These are phyloP conservation scores for Alnus glutinosa DNA, from an alignment of 306 rosid genomes.

Conservation along the genomic window DNA sequence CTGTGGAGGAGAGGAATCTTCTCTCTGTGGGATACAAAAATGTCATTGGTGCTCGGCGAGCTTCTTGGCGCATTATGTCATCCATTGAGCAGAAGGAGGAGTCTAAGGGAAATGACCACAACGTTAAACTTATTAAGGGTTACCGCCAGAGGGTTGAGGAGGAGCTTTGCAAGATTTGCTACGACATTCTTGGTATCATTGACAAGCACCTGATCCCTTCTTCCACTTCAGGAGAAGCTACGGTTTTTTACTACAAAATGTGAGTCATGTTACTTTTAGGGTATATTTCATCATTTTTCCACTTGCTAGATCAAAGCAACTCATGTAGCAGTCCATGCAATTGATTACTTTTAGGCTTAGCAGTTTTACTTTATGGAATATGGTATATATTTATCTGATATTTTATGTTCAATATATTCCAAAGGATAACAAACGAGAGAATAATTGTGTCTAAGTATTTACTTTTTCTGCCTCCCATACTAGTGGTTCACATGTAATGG, in stretches of 20 bases:
- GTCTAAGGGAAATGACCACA: conserved; percentile 84
- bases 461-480: neutral
- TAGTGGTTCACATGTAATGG: conserved; percentile 13
- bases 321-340: conserved; percentile 9
- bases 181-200: conserved; percentile 78
- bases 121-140: conserved; percentile 80
- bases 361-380: neutral
- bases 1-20: conserved; percentile 98
- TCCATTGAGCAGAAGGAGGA: conserved; percentile 99
- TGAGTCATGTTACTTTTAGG: conserved; percentile 43
- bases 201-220: conserved; percentile 84
- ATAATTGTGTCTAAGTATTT: conserved; percentile 11
- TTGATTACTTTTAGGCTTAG: conserved; percentile 17
- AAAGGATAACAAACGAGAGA: conserved; percentile 13
- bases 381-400: conserved; percentile 8
- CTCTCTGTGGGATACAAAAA: conserved; percentile 97
- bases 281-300: neutral
- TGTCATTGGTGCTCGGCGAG: conserved; percentile 93
- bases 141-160: conserved; percentile 97
- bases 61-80: conserved; percentile 99
- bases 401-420: neutral
- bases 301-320: conserved; percentile 16
- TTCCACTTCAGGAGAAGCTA: conserved; percentile 84
- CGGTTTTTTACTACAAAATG: conserved; percentile 96
- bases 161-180: conserved; percentile 86